Base-by-base conservation (phyloP, 345 rosid genomes). In the Euphorbia lathyris region DNA sequence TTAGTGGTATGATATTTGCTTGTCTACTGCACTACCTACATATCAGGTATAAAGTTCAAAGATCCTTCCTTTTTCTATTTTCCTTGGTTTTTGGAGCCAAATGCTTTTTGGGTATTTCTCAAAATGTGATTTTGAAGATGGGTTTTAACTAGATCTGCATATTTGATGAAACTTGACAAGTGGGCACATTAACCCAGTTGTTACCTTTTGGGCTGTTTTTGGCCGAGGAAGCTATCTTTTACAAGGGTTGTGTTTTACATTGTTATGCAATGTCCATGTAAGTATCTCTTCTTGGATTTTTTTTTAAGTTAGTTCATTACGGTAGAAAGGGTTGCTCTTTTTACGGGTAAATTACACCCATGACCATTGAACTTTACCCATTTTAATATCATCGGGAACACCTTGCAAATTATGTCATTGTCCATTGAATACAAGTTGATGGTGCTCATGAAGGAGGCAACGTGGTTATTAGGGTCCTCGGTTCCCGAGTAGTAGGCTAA, bases 1-100 rank as follows among this genome's bases (percentile, higher is more conserved):
- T n/a, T n/a, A 72, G 77, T 67, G 77, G 77, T n/a, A 74, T 74
- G 77, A 74, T 74, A 68, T 74, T 74, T 74, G 77, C 77, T 74
- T 74, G 77, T 62, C 32, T 73, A 73, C 76, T 73, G 76, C 61
- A 73, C 76, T 58, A 71, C 76, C 22, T 71, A 71, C 19, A 68
- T 74, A 43, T 74, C 77, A 68, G 77, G 77, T 74, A 74, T 29
- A 17, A 10, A 45, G 3, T 0, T 5, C 29, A 32, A 59, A 30
- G 17, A 3, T 19, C 14, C 27, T 5, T 0, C 8, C 34, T 32
- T 3, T 6, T 25, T 12, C 6, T 12, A 0, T 51, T 53, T 32
- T 6, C 14, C 16, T 11, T 7, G 1, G 20, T 32, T 59, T 38
- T 61, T 61, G 23, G 48, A 20, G 48, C 25, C 19, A 20, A 36